Evolutionary conservation across 2,329 filamentous ascomycete species (phyloP).

Genomic region (Microsporum canis): DNA sequence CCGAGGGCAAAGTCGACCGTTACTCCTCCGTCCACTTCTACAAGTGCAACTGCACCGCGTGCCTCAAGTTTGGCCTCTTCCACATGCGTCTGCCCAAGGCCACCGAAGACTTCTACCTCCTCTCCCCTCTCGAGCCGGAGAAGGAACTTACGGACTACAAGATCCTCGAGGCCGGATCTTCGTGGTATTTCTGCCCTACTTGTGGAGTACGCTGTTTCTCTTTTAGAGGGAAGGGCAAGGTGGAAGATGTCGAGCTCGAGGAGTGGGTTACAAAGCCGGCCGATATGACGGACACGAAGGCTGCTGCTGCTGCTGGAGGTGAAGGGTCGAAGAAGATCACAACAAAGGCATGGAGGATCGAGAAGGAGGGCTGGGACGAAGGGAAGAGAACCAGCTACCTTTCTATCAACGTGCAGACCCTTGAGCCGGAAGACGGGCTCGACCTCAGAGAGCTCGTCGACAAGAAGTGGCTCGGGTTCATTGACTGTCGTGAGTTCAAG

Average conservation of each 20-base stretch:
- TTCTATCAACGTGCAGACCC: constrained; percentile 10
- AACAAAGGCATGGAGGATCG: constrained; percentile 11
- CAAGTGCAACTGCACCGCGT: constrained; percentile 13
- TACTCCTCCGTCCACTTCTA: constrained; percentile 9
- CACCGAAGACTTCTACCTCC: constrained; percentile 9
- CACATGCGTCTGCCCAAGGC: constrained; percentile 12
- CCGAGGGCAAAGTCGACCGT: constrained; percentile 3
- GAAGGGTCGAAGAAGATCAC: constrained; percentile 6
- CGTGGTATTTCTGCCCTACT: constrained; percentile 10
- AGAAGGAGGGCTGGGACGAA: neutral
- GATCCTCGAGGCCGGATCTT: neutral
- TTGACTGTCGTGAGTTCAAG: constrained; percentile 7
- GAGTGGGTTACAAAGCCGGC: neutral
- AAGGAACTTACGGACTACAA: constrained; percentile 9
- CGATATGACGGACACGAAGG: neutral
- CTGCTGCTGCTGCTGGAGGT: neutral
- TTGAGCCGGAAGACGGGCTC: constrained; percentile 11
- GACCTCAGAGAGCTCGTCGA: constrained; percentile 10
- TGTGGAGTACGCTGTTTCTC: constrained; percentile 11
- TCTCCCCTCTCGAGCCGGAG: constrained; percentile 9
- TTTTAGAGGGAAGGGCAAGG: constrained; percentile 3
- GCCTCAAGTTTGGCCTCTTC: constrained; percentile 11
- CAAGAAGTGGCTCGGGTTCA: constrained; percentile 12
- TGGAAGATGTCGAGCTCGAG: constrained; percentile 9
- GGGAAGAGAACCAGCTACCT: constrained; percentile 4